Conservation (phyloP, 2,329 filamentous ascomycete species). For the Fusarium buharicum region DNA sequence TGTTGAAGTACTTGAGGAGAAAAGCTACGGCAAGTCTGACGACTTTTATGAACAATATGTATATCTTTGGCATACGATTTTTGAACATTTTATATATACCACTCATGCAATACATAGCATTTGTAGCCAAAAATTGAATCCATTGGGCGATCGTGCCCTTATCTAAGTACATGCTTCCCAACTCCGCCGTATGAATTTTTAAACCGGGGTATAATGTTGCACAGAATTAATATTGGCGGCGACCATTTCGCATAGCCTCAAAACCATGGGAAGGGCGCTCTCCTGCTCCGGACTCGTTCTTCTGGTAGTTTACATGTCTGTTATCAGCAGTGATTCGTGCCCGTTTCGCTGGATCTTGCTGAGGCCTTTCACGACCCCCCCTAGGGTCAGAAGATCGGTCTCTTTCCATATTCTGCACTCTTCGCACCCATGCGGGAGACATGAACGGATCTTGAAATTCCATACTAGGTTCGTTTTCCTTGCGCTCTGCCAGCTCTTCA, state of each 20-base stretch:
- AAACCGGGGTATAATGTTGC: slow-evolving; percentile 20
- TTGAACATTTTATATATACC: slow-evolving; percentile 16
- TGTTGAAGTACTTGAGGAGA: background rate
- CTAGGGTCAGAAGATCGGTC: no score
- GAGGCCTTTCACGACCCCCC: background rate
- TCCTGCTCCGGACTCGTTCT: background rate
- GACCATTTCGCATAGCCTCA: background rate
- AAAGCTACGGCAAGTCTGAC: background rate
- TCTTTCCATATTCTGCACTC: slow-evolving; percentile 1
- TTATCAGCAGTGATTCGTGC: no score
- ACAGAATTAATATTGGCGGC: background rate
- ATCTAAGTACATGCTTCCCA: slow-evolving; percentile 3
- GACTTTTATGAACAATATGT: slow-evolving; percentile 2
- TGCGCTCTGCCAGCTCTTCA: slow-evolving; percentile 8
- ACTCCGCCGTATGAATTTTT: slow-evolving; percentile 5
- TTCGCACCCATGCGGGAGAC: slow-evolving; percentile 12
- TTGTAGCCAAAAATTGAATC: slow-evolving; percentile 24
- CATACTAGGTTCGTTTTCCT: background rate
- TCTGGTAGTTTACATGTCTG: background rate
- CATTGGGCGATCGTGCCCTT: background rate
- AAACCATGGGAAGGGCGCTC: slow-evolving; percentile 2
- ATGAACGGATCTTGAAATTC: slow-evolving; percentile 26
- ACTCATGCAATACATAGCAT: slow-evolving; percentile 7
- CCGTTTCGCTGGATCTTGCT: background rate
- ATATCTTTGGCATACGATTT: background rate